Conservation (phyloP, 441 rosid genomes). For the Melastoma candidum region DNA sequence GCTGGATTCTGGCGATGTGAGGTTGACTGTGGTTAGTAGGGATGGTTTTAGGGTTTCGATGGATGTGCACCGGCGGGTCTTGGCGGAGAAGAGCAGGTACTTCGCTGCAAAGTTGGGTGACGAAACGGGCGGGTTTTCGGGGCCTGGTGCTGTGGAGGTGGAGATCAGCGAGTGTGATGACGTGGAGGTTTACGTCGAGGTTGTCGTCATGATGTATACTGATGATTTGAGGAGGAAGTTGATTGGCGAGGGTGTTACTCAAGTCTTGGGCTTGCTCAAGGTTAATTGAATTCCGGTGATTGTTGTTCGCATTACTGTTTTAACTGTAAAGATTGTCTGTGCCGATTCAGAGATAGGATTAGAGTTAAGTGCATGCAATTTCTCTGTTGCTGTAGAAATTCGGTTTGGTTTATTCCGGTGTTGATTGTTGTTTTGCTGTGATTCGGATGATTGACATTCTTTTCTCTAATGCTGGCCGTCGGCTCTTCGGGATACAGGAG, state of each 20-base stretch:
- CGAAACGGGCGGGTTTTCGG: conserved; percentile 54
- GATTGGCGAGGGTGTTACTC: conserved; percentile 58
- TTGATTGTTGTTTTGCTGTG: too few relatives aligned
- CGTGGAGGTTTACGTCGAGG: conserved; percentile 81
- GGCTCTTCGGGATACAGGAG: too few relatives aligned
- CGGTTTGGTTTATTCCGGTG: too few relatives aligned
- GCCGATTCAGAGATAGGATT: conserved; percentile 1
- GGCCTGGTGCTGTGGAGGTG: conserved; percentile 31
- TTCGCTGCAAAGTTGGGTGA: conserved; percentile 58
- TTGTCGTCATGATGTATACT: conserved; percentile 73
- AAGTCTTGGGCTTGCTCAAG: conserved; percentile 80
- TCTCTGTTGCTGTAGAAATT: too few relatives aligned
- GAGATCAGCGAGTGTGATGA: conserved; percentile 97
- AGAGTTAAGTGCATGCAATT: too few relatives aligned
- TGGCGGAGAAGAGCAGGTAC: conserved; percentile 66
- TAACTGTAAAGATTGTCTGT: neutral
- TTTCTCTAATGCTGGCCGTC: too few relatives aligned
- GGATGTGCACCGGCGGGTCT: conserved; percentile 65
- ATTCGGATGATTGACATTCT: too few relatives aligned
- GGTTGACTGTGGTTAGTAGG: conserved; percentile 62
- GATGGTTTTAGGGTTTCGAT: conserved; percentile 60
- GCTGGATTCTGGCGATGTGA: conserved; percentile 36
- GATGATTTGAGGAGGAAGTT: conserved; percentile 67
- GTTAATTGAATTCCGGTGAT: conserved; percentile 21
- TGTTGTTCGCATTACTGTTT: neutral